Percentiles rank a stretch among this genome's conserved stretches.
phyloP scores from a whole-genome alignment of 108 stramenopile genomes.

The Nitzschia sp. region DNA sequence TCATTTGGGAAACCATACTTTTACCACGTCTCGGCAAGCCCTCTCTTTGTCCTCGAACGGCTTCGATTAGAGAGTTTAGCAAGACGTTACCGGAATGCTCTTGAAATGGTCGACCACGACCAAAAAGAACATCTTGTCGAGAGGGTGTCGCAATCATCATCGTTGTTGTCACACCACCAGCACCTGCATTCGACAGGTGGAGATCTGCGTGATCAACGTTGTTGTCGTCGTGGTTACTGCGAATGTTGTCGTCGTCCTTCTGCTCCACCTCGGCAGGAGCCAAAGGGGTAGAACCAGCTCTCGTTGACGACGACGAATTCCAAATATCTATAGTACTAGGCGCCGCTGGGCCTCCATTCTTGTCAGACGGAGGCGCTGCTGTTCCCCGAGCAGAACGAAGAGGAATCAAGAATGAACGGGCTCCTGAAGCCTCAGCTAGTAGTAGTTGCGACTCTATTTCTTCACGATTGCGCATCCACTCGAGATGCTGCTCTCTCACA shows the following conservation, averaged over 20 bases:
- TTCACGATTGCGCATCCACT: conserved; percentile 1
- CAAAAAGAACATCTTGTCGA: conserved; percentile 27
- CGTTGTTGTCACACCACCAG: too few species aligned
- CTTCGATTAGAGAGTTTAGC: conserved; percentile 16
- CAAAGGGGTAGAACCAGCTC: too few species aligned
- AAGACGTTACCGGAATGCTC: conserved; percentile 34
- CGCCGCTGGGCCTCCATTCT: background rate
- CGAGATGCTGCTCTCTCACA: conserved; percentile 7
- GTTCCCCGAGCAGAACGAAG: too few species aligned
- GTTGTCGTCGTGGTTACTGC: background rate
- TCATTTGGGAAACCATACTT: conserved; percentile 10
- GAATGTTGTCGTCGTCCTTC: background rate
- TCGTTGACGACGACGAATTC: too few species aligned
- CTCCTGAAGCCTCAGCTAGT: too few species aligned
- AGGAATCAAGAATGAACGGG: too few species aligned
- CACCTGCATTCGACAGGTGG: too few species aligned
- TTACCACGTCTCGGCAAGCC: conserved; percentile 9
- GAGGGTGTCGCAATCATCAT: background rate
- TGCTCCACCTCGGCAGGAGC: too few species aligned
- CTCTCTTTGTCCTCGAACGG: conserved; percentile 1
- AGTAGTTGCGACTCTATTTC: background rate
- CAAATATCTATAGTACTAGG: background rate
- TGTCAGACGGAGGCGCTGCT: too few species aligned
- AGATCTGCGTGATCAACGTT: background rate
- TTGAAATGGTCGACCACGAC: conserved; percentile 28